Conservation (phyloP, 164 flowering plant species). For the Nymphaea thermarum region DNA sequence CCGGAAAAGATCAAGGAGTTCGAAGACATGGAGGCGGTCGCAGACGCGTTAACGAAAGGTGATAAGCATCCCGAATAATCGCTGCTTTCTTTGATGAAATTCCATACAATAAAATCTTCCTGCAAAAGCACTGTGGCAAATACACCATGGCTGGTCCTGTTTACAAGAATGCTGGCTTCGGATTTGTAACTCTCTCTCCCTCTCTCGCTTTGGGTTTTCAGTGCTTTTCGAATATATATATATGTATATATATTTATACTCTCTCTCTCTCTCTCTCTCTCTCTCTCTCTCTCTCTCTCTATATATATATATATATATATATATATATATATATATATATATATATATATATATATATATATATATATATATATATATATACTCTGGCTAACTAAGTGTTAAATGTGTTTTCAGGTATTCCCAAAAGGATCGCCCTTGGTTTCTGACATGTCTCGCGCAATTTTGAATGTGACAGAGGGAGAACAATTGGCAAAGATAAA, state of each 20-base stretch:
- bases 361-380: no score
- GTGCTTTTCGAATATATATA: neutral
- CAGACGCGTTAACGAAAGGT: slow-evolving; percentile 9
- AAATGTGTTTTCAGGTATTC: slow-evolving; percentile 8
- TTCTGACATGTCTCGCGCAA: slow-evolving; percentile 2
- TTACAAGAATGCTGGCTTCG: slow-evolving; percentile 11
- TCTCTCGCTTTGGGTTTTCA: slow-evolving; percentile 1
- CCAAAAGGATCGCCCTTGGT: slow-evolving; percentile 10
- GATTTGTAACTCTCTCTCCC: slow-evolving; percentile 12
- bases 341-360: no score
- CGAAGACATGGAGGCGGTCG: neutral
- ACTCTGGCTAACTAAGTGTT: neutral
- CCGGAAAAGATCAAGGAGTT: slow-evolving; percentile 4
- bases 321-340: no score
- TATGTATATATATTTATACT: no score
- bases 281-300: neutral
- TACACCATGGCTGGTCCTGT: slow-evolving; percentile 11
- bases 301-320: no score
- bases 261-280: neutral
- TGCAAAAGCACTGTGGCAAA: slow-evolving; percentile 4
- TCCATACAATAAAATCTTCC: slow-evolving; percentile 8
- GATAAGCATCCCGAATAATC: slow-evolving; percentile 2
- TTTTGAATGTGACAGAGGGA: neutral
- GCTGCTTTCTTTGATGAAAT: slow-evolving; percentile 7
- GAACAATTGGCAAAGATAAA: neutral